Percentiles rank a stretch among this genome's conserved stretches.
Conservation (phyloP, 495 filamentous ascomycete genomes). For the Talaromyces trachyspermus region DNA sequence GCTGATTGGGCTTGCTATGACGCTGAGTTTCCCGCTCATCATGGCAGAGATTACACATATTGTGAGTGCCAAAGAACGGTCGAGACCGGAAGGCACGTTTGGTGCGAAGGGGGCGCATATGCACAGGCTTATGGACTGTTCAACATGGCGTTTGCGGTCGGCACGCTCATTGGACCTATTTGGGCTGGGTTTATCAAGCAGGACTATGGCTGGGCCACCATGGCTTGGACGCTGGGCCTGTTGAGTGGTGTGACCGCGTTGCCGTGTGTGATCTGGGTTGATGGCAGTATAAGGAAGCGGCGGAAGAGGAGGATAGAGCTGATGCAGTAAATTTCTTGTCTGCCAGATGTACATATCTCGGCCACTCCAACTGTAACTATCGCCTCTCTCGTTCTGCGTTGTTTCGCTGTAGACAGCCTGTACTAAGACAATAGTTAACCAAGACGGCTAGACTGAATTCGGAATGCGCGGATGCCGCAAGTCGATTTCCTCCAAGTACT, state of each 20-base stretch:
- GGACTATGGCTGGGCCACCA: slow-evolving; percentile 52
- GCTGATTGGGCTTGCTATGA: slow-evolving; percentile 47
- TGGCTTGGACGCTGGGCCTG: slow-evolving; percentile 28
- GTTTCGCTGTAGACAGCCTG: no score
- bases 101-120: slow-evolving; percentile 47
- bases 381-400: no score
- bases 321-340: no score
- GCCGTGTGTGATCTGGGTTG: slow-evolving; percentile 10
- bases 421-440: no score
- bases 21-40: slow-evolving; percentile 52
- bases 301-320: background rate
- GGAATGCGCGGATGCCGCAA: no score
- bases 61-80: slow-evolving; percentile 48
- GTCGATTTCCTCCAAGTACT: no score
- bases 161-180: slow-evolving; percentile 53
- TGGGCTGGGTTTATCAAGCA: slow-evolving; percentile 54
- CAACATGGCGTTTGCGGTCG: slow-evolving; percentile 50
- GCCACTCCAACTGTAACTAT: no score
- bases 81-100: slow-evolving; percentile 38
- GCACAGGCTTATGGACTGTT: slow-evolving; percentile 52
- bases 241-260: slow-evolving; percentile 20
- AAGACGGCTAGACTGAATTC: no score
- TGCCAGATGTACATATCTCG: no score
- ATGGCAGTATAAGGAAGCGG: slow-evolving; percentile 8
- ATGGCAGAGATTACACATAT: slow-evolving; percentile 62